Base-by-base conservation (phyloP, 2,329 filamentous ascomycete species). In the Ascocoryne sarcoides region DNA sequence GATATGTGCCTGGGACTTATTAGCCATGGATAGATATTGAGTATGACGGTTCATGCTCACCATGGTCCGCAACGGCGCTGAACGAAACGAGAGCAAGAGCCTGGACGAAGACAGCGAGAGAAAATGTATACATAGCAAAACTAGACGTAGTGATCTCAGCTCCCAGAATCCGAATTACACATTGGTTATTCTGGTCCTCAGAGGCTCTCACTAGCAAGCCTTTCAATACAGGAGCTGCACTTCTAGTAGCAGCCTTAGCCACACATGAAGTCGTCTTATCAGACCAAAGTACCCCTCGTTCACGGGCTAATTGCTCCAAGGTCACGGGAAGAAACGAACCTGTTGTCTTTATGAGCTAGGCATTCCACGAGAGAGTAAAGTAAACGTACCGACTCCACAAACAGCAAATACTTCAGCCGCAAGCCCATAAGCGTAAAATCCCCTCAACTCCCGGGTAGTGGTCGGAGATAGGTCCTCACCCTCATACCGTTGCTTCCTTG, bases 41-140 rank as follows among this genome's bases (percentile, higher is more conserved):
- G 36, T 15, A 16, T n/a, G 5, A 18, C 12, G 2, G 10, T 20
- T 26, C 21, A 10, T 19, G 43, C 46, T 40, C 47, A 58, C 90
- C 92, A 62, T 96, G 89, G 62, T 96, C 92, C 39, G 90, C 90
- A 12, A 90, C 88, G 35, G 85, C 90, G 58, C 87, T 95, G 70
- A 96, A 95, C 58, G 87, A 93, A 47, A 98, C 86, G 31, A 98
- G 89, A 21, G 95, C 67, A 18, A 96, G 65, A 1, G 88, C 84
- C 60, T 96, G 90, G 7, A 95, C 62, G 18, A 95, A 65, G 1
- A 96, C 90, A 56, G 86, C 93, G 56, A 92, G 67, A 42, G 88
- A 94, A 63, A 96, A 96, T 1, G 88, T 95, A 65, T 96, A 96
- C 86, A 96, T 93, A 59, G 88, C 89, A 62, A 95, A 95, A 62